These are phyloP conservation scores for Oryza meyeriana DNA, from an alignment of 176 grass and related monocot species.

Conservation along the genomic window DNA sequence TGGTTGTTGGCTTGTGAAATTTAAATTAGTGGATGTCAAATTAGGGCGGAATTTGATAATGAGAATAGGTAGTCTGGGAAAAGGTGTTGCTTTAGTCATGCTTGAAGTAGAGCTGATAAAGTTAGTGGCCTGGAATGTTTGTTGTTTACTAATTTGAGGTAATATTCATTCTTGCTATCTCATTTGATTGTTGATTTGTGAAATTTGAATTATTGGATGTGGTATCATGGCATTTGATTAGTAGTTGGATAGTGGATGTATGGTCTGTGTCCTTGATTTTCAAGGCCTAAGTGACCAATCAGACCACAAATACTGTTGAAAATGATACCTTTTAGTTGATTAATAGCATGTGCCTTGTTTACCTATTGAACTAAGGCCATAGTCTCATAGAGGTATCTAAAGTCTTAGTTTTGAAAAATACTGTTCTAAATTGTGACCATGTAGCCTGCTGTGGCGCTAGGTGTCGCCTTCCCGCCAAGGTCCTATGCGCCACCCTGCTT, in stretches of 20 bases:
- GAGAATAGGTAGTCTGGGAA: background rate
- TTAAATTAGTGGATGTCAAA: background rate
- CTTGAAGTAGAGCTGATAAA: background rate
- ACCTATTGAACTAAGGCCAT: background rate
- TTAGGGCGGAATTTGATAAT: background rate
- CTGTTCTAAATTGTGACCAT: background rate
- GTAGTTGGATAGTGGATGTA: background rate
- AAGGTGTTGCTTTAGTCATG: background rate
- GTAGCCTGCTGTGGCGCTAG: background rate
- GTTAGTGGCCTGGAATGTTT: background rate
- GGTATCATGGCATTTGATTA: background rate
- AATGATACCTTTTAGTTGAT: constrained; percentile 8
- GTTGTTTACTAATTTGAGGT: background rate
- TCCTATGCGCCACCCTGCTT: background rate
- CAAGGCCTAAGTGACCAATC: background rate
- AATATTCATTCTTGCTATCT: background rate
- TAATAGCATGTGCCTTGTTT: background rate
- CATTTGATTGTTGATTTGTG: background rate
- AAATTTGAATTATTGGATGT: background rate
- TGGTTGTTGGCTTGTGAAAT: background rate
- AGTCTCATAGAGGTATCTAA: background rate
- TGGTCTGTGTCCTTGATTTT: background rate
- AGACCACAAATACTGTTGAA: background rate
- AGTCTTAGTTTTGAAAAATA: background rate
- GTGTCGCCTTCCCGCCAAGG: background rate